Base-by-base conservation (phyloP, 805 yeast species). In the Pichia thaimueangensis region DNA sequence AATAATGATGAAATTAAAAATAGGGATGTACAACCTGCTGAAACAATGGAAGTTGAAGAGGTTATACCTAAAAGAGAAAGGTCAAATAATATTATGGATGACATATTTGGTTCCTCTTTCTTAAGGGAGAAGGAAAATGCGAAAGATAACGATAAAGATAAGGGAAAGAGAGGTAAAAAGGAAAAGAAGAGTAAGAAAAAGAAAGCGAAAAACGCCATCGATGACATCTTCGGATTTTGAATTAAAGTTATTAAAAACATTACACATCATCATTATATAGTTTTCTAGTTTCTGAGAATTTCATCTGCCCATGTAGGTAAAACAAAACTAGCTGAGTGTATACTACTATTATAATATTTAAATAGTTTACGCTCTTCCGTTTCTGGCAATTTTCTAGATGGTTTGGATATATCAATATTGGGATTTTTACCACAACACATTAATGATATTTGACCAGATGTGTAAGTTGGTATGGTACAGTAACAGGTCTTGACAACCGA, bases 371-470 rank as follows among this genome's bases (percentile, higher is more conserved):
- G 60, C 57, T 83, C 88, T 33, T 65, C 59, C 21, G 65, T 71
- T 3, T 61, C 49, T 6, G 71, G 51, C 41, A 72, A 56, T 21
- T 49, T 54, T 51, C 89, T 74, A 23, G 61, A 45, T 8, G 95
- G 91, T 27, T 47, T 60, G 19, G 62, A 62, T 42, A 85, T 65
- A 48, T 70, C 60, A 19, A 69, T 64, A 0, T 57, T 32, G 1
- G 64, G 50, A 54, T 80, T 74, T 56, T 80, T 81, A 32, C 82
- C 71, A 47, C 91, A 84, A 19, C 85, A 74, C 59, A 86, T 70
- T 43, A 86, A 68, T 1, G 95, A 95, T 49, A 86, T 71, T 62
- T 86, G 95, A 13, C 96, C 96, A 7, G 91, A 81, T 3, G 96
- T 86, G 62, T 86, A 86, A 12, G 86, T 77, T 30, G 96, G 96